Evolutionary conservation across 345 rosid genomes (phyloP), one percentile per base, ranked within the genome.

Genomic region (Arabidopsis arenosa): DNA sequence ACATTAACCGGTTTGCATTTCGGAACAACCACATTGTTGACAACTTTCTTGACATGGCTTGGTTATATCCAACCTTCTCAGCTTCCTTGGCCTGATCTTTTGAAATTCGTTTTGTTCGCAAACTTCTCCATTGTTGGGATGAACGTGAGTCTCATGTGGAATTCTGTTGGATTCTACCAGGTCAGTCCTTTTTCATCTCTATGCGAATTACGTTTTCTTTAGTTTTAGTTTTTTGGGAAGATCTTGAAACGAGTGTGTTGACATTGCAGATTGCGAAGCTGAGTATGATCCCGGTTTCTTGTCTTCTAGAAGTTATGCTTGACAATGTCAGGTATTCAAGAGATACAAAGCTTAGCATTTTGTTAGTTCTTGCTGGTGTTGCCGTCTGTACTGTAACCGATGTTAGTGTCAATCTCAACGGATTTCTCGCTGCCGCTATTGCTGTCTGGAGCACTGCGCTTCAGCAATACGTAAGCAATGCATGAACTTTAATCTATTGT

Each of bases 151-250:
- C 83, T 96, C 56, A 93, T 96, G 99, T 96, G 97, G 99, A 96
- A 93, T 45, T 93, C 99, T n/a, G 99, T 96, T n/a, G 99, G 99
- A 33, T 96, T 96, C 76, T 96, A 96, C 83, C 98, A 96, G 99
- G 99, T 89, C 64, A 73, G 81, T 64, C 51, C 60, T 36, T 63
- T 39, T 41, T 13, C 17, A 1, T 61, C 30, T 41, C 5, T 1
- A 9, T 30, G 6, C 9, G n/a, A 1, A 5, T 60, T 64, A 21
- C 1, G 35, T 63, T 70, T 70, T 48, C 52, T n/a, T 65, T 17
- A 43, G 41, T 14, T 5, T 5, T 6, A n/a, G 5, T 3, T 3
- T n/a, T 2, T 75, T 1, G 5, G 5, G 28, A 9, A 32, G 26
- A 30, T 51, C 28, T 54, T 60, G 18, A 54, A 45, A 52, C 2